Conservation (phyloP, 1,284 basidiomycete genomes). For the Apiotrichum siamense region DNA sequence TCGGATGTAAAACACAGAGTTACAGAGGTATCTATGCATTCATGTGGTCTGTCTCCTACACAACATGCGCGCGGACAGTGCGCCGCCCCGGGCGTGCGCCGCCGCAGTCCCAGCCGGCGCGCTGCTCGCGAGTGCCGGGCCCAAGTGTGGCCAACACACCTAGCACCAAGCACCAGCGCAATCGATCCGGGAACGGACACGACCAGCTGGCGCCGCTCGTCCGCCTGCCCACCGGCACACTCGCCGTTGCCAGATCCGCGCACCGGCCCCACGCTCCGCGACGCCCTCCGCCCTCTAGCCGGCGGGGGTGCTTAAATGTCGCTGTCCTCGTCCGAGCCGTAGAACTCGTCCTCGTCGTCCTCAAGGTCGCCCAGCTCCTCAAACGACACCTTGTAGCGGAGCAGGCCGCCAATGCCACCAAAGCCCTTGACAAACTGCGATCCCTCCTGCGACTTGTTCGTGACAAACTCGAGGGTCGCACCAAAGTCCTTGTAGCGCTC, state of each 20-base stretch:
- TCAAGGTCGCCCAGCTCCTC: slow-evolving; percentile 65
- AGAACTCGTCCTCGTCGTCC: slow-evolving; percentile 51
- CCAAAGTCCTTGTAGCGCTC: slow-evolving; percentile 99
- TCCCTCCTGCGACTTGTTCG: slow-evolving; percentile 80
- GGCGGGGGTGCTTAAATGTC: slow-evolving; percentile 15
- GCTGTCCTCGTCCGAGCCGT: slow-evolving; percentile 46
- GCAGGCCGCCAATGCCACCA: slow-evolving; percentile 91
- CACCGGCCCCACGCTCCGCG: too few relatives aligned
- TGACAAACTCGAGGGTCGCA: slow-evolving; percentile 72
- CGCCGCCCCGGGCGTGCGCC: neutral
- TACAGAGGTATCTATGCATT: slow-evolving; percentile 5
- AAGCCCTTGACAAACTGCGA: slow-evolving; percentile 99
- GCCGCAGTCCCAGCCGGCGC: too few relatives aligned
- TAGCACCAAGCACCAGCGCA: too few relatives aligned
- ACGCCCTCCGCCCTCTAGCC: neutral
- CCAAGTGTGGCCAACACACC: too few relatives aligned
- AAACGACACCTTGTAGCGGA: slow-evolving; percentile 92
- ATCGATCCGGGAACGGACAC: too few relatives aligned
- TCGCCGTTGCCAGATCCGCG: neutral
- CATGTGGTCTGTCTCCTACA: neutral
- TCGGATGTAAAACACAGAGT: too few relatives aligned
- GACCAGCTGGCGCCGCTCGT: too few relatives aligned
- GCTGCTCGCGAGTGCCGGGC: too few relatives aligned
- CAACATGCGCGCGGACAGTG: neutral
- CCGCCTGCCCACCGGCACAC: too few relatives aligned